Conservation (phyloP, 1,284 basidiomycete genomes). For the Boletus sp. region DNA sequence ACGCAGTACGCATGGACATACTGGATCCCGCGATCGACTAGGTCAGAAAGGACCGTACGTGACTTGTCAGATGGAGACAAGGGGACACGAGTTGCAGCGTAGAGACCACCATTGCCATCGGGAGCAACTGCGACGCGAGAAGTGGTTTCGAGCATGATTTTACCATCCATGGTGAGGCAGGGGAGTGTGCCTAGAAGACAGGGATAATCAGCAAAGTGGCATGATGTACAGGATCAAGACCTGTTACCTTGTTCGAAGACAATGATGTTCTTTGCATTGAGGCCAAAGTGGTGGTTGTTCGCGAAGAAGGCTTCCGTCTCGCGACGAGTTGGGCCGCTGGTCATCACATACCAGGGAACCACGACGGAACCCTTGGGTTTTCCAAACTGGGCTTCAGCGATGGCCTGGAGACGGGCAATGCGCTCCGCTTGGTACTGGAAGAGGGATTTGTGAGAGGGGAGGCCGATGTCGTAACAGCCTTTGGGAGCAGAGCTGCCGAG, state of each 20-base stretch:
- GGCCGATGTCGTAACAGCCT: conserved; percentile 95
- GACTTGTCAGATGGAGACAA: conserved; percentile 58
- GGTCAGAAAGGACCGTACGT: conserved; percentile 80
- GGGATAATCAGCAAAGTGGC: conserved; percentile 3
- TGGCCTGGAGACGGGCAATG: conserved; percentile 75
- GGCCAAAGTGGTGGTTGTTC: conserved; percentile 79
- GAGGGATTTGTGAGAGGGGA: conserved; percentile 89
- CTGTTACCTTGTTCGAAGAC: conserved; percentile 93
- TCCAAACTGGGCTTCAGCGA: conserved; percentile 61
- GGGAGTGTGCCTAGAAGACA: conserved; percentile 79
- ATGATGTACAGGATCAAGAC: background rate
- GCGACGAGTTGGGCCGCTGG: conserved; percentile 88
- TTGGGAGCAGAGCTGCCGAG: conserved; percentile 92
- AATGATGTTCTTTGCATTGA: conserved; percentile 76
- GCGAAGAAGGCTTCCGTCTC: conserved; percentile 88
- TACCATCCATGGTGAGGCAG: conserved; percentile 91
- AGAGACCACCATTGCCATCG: conserved; percentile 97
- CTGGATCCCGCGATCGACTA: conserved; percentile 71
- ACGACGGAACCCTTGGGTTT: conserved; percentile 57
- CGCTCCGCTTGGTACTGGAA: conserved; percentile 98
- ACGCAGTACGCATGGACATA: conserved; percentile 97
- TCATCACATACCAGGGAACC: conserved; percentile 99
- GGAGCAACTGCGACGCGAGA: conserved; percentile 88
- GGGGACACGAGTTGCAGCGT: conserved; percentile 85
- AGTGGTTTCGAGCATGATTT: conserved; percentile 82